These are phyloP conservation scores for Fraxinus quadrangulata DNA, from an alignment of 257 asterid species.

Conservation along the genomic window DNA sequence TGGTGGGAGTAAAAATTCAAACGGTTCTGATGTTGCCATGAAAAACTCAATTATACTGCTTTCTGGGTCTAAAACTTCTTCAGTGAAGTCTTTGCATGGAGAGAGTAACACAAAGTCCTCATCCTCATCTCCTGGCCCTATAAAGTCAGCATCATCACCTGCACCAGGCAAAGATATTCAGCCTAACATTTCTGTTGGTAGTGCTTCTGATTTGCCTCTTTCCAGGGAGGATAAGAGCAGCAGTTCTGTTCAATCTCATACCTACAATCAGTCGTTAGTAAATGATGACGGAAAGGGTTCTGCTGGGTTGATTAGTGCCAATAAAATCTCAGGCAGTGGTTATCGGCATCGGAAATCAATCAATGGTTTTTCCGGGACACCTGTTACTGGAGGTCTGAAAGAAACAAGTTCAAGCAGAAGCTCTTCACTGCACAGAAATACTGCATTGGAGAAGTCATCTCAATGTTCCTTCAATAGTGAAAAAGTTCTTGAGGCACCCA, in stretches of 20 bases:
- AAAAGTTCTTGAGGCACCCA: constrained; percentile 30
- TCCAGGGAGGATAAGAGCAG: constrained; percentile 49
- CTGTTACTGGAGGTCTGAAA: constrained; percentile 41
- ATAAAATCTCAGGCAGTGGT: constrained; percentile 34
- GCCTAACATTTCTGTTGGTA: constrained; percentile 35
- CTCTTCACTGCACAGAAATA: constrained; percentile 31
- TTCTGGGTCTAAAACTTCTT: constrained; percentile 40
- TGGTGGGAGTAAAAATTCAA: constrained; percentile 38
- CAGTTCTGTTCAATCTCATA: constrained; percentile 51
- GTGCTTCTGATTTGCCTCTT: constrained; percentile 36
- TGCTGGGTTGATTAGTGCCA: constrained; percentile 34
- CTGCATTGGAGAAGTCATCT: constrained; percentile 40
- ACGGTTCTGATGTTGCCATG: constrained; percentile 42
- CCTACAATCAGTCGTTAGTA: constrained; percentile 28
- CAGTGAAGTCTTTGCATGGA: constrained; percentile 41
- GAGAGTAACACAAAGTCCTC: constrained; percentile 42
- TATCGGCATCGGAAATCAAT: constrained; percentile 32
- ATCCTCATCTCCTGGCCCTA: constrained; percentile 44
- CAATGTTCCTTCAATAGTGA: constrained; percentile 33
- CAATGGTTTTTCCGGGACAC: constrained; percentile 32
- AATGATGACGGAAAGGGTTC: constrained; percentile 49
- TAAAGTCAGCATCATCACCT: constrained; percentile 40
- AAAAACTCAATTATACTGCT: constrained; percentile 41
- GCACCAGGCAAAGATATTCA: constrained; percentile 45
- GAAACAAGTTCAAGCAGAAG: constrained; percentile 38